These are phyloP conservation scores for Cicer pinnatifidum DNA, from an alignment of 306 rosid genomes.

Conservation along the genomic window DNA sequence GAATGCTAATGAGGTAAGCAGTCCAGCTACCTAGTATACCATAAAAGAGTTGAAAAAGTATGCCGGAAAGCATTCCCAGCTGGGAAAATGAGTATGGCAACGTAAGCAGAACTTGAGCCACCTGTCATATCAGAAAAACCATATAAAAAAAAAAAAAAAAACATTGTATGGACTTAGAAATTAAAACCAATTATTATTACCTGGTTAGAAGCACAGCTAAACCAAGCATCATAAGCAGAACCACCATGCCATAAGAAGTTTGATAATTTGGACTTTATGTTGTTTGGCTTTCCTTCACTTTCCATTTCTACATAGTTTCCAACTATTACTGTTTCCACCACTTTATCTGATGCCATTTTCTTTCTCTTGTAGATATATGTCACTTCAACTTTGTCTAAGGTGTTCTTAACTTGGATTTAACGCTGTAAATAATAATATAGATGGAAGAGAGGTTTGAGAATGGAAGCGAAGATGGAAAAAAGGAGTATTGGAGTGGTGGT, in stretches of 20 bases:
- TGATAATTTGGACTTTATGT: slow-evolving; percentile 65
- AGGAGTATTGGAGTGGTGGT: slow-evolving; percentile 29
- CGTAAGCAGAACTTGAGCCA: slow-evolving; percentile 96
- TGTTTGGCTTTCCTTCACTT: slow-evolving; percentile 65
- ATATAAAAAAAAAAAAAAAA: background rate
- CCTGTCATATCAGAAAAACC: slow-evolving; percentile 50
- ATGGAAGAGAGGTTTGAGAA: slow-evolving; percentile 12
- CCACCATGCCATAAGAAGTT: slow-evolving; percentile 95
- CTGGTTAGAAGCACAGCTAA: slow-evolving; percentile 99
- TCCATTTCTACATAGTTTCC: slow-evolving; percentile 97
- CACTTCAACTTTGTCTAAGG: slow-evolving; percentile 15
- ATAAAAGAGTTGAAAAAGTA: slow-evolving; percentile 86
- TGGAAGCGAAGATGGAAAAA: slow-evolving; percentile 20
- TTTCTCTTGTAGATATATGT: background rate
- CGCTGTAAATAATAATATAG: background rate
- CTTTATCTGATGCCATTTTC: slow-evolving; percentile 71
- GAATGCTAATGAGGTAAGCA: slow-evolving; percentile 89
- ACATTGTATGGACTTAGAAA: background rate
- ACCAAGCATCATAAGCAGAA: slow-evolving; percentile 97
- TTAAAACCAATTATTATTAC: slow-evolving; percentile 34
- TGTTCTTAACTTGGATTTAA: slow-evolving; percentile 24
- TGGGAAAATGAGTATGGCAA: slow-evolving; percentile 97
- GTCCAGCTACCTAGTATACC: slow-evolving; percentile 98
- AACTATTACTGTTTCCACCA: slow-evolving; percentile 68
- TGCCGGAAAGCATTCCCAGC: slow-evolving; percentile 91